Evolutionary conservation across 148 eudicot species (phyloP), one percentile per base, ranked within the genome.

Genomic region (Spergularia marina): DNA sequence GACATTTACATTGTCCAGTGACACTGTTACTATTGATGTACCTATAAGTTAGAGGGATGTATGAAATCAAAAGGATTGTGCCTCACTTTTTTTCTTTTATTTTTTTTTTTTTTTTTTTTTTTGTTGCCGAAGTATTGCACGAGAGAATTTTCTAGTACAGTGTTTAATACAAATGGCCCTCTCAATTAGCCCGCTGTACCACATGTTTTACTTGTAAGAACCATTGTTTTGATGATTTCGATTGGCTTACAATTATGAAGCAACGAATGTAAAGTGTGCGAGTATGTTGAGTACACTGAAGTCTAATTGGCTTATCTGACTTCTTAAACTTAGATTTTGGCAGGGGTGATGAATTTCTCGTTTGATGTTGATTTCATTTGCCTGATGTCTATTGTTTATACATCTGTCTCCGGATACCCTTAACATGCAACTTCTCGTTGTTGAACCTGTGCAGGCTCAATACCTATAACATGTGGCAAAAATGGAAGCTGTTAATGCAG

Each of bases 401-500:
- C 16, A 68, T 74, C 14, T 56, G 51, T 77, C 68, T n/a, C 47
- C 36, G 11, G 30, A 53, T 67, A 2, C 62, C 4, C 72, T 25
- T 74, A 53, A 9, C 53, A 17, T 66, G 23, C 18, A 12, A 17
- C 60, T 53, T 30, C 18, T 76, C 70, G 21, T 71, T 77, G 11
- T 34, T 52, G 21, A 70, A 61, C 70, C 74, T 83, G 18, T 71
- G 71, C 87, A 95, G 99, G 91, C 81, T 67, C 90, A 91, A 79
- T 96, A 92, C 78, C 90, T 79, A 73, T 83, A 83, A 79, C 99
- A 96, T 79, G 73, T 96, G 80, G 89, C 83, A 55, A 98, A 96
- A 84, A 92, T 96, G 99, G 99, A 96, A 86, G 96, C 97, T 47
- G 97, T 86, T 57, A 88, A 83, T 80, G 98, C 97, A 71, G 99